Percentiles rank a stretch among this genome's conserved stretches.
Evolutionary conservation across 2,329 filamentous ascomycete species (phyloP).

Genomic region (Keithomyces neogunnii): DNA sequence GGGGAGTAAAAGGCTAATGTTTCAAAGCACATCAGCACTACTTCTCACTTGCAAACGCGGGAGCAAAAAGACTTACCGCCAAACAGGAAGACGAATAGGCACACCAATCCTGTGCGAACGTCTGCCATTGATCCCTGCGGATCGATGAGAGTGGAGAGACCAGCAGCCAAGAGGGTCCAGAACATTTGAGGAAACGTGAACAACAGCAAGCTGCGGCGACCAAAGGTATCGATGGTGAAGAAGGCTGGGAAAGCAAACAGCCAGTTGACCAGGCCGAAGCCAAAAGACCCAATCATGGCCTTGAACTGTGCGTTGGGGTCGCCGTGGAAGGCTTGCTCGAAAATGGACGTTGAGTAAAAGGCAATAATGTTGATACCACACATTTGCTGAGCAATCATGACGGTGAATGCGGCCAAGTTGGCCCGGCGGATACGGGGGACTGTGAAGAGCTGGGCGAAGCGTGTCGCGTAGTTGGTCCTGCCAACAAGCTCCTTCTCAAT

Average conservation of each 20-base stretch:
- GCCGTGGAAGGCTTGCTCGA: slow-evolving; percentile 46
- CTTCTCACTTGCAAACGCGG: not conserved
- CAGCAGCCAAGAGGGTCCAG: slow-evolving; percentile 43
- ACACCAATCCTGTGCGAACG: slow-evolving; percentile 44
- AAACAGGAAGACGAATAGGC: slow-evolving; percentile 57
- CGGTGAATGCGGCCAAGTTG: slow-evolving; percentile 65
- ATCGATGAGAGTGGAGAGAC: slow-evolving; percentile 28
- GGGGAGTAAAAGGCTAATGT: slow-evolving; percentile 48
- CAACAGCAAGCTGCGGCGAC: slow-evolving; percentile 51
- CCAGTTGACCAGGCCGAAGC: slow-evolving; percentile 51
- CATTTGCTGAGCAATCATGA: slow-evolving; percentile 74
- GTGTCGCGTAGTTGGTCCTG: slow-evolving; percentile 32
- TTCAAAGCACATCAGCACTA: slow-evolving; percentile 7
- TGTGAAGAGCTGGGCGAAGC: slow-evolving; percentile 55
- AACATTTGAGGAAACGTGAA: slow-evolving; percentile 60
- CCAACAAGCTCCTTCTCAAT: slow-evolving; percentile 30
- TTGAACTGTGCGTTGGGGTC: slow-evolving; percentile 28
- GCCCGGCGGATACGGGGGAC: slow-evolving; percentile 62
- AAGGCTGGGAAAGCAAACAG: slow-evolving; percentile 58
- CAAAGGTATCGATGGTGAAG: slow-evolving; percentile 60
- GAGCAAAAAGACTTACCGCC: slow-evolving; percentile 22
- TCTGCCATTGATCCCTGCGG: slow-evolving; percentile 20
- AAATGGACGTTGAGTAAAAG: slow-evolving; percentile 62
- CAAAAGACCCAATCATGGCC: slow-evolving; percentile 41
- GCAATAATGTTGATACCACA: slow-evolving; percentile 63